These are phyloP conservation scores for Fusarium buharicum DNA, from an alignment of 2,329 filamentous ascomycete species.

Conservation along the genomic window DNA sequence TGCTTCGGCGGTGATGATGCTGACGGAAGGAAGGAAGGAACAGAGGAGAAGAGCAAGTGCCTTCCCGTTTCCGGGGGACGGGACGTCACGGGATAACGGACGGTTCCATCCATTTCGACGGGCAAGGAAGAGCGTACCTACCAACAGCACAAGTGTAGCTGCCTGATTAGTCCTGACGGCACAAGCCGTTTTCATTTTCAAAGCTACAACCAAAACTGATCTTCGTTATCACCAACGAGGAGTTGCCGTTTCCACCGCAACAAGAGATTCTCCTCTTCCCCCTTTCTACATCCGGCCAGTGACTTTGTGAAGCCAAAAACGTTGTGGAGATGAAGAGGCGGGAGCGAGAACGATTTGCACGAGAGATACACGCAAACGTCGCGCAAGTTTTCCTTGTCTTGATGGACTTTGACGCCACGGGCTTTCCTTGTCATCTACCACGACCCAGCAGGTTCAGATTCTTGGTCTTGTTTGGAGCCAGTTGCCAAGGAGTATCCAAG, in stretches of 20 bases:
- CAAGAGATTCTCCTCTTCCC: not conserved
- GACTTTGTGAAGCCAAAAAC: not conserved
- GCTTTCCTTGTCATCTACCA: constrained; percentile 1
- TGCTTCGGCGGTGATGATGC: not conserved
- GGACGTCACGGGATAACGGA: constrained; percentile 32
- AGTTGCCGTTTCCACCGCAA: not conserved
- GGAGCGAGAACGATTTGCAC: not conserved
- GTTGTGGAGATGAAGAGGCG: constrained; percentile 18
- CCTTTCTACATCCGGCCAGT: constrained; percentile 25
- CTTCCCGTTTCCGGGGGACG: constrained; percentile 22
- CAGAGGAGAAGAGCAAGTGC: not conserved
- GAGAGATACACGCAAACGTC: not conserved
- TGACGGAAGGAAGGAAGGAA: not conserved
- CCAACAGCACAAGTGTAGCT: constrained; percentile 5
- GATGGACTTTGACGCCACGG: constrained; percentile 18
- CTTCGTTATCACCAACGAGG: not conserved
- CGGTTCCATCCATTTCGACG: constrained; percentile 4
- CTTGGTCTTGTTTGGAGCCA: not conserved
- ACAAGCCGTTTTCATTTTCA: constrained; percentile 4
- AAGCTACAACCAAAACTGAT: constrained; percentile 3
- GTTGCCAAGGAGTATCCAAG: not conserved
- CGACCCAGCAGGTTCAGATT: not conserved
- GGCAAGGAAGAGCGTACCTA: constrained; percentile 12
- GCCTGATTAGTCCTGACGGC: not conserved
- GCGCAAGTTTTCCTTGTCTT: not conserved